Evolutionary conservation across 2,329 filamentous ascomycete genomes (phyloP), one percentile per base, ranked within the genome.

Genomic region (Orbilia ellipsospora): DNA sequence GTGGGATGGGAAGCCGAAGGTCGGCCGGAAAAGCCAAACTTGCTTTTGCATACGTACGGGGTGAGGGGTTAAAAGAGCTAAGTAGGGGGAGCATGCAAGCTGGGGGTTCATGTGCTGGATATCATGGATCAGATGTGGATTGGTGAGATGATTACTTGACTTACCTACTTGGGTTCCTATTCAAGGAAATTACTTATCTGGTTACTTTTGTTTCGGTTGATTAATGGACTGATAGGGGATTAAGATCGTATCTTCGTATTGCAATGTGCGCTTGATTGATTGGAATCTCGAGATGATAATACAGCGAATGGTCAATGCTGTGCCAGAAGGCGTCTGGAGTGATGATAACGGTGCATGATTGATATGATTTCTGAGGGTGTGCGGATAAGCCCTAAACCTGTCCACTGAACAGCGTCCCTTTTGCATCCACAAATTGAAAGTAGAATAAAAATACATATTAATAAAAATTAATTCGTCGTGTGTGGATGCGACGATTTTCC

Each of bases 351-450:
- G 44, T 62, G 44, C 48, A 59, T 56, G 59, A 64, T 57, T 36
- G 31, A 36, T 36, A 36, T 36, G 31, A 7, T 36, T 10, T 7
- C 10, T 7, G 10, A 7, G 67, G 57, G 31, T 51, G 57, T 60
- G 60, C 62, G 69, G 69, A 51, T 73, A 73, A 73, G 69, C 69
- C 69, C 69, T 73, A 73, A 73, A 73, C 69, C 62, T 73, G 65
- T 23, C 36, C 45, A 50, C n/a, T 54, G 69, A 44, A n/a, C 28
- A 23, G 23, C 23, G 23, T 23, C 23, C 40, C 31, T 55, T 51
- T 59, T 48, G 20, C 26, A 23, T 28, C 40, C 13, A 15, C 16
- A 59, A 16, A 45, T 28, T 8, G 20, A 44, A n/a, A 31, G 40
- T 15, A 36, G 13, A 26, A 62, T 13, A 62, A 62, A 62, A 28